Evolutionary conservation across 2,329 filamentous ascomycete species (phyloP), one percentile per base, ranked within the genome.

Genomic region (Hymenotorrendiella dingleyae): DNA sequence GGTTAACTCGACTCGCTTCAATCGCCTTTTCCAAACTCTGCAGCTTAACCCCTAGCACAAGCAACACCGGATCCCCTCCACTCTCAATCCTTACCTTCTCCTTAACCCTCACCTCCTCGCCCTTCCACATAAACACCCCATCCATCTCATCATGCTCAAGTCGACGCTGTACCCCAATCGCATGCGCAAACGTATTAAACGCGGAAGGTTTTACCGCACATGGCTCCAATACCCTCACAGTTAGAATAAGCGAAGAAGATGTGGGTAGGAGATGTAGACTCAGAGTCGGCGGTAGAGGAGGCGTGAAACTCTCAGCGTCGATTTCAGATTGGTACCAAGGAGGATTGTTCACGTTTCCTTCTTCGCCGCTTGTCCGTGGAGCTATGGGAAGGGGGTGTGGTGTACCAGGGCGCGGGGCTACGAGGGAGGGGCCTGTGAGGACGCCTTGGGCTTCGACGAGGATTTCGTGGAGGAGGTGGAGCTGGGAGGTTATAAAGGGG

Each of bases 11-110:
- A 50, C 83, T 82, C 49, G 86, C 70, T 44, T 73, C 70, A 16
- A 95, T 72, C 48, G 82, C 82, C 55, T 89, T 78, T 49, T 84
- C 82, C 44, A 96, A 66, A 4, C 86, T 88, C 22, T 75, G 79
- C 53, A 96, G 69, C 66, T 96, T 96, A 4, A 88, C 84, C 62
- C 86, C 83, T 24, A 93, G 72, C 26, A 86, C 84, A 62, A 96
- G 81, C 51, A 96, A 62, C 54, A 81, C 90, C 1, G 91, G 91
- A 62, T 97, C 90, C 42, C 89, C 86, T 56, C 56, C 55, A 56
- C 54, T 55, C 47, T 95, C 90, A 2, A 96, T 83, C 29, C 85
- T 75, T 4, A 95, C 78, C 67, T 96, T 96, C 62, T 96, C 91
- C 53, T 83, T 80, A 34, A 97, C 91, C 50, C 80, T 83, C 3